Conservation (phyloP, 495 filamentous ascomycete species). For the Tuber melanosporum region DNA sequence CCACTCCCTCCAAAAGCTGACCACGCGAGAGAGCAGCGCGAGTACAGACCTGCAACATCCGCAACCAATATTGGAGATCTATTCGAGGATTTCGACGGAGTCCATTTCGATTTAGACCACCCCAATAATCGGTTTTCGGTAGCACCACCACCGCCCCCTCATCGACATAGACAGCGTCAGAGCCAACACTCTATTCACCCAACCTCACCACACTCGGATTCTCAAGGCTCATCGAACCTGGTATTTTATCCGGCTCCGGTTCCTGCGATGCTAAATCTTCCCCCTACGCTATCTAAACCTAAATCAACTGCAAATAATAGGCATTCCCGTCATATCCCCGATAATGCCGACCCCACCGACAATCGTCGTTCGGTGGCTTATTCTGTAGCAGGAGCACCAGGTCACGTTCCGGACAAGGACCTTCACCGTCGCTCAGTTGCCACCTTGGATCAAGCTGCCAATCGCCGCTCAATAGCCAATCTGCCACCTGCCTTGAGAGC, state of each 20-base stretch:
- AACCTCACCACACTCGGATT: conserved; percentile 44
- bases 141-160: conserved; percentile 33
- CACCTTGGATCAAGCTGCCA: conserved; percentile 24
- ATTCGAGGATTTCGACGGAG: conserved; percentile 91
- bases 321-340: conserved; percentile 58
- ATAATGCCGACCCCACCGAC: conserved; percentile 10
- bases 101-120: conserved; percentile 59
- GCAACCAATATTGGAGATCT: conserved; percentile 46
- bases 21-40: conserved; percentile 24
- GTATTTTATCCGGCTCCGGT: conserved; percentile 94
- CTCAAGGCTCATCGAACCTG: conserved; percentile 52
- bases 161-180: conserved; percentile 41
- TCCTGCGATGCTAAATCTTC: conserved; percentile 85
- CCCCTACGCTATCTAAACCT: conserved; percentile 74
- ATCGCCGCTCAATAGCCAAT: conserved; percentile 37
- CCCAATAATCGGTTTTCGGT: conserved; percentile 7
- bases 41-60: conserved; percentile 32
- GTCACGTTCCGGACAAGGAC: conserved; percentile 39
- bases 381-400: conserved; percentile 26
- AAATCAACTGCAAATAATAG: conserved; percentile 54
- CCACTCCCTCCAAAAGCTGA: conserved; percentile 20
- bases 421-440: conserved; percentile 18
- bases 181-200: conserved; percentile 41
- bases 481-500: conserved; percentile 87
- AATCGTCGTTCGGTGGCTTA: conserved; percentile 34